Evolutionary conservation across 2,329 filamentous ascomycete species (phyloP).

Genomic region (Alternaria hordeiaustralica): DNA sequence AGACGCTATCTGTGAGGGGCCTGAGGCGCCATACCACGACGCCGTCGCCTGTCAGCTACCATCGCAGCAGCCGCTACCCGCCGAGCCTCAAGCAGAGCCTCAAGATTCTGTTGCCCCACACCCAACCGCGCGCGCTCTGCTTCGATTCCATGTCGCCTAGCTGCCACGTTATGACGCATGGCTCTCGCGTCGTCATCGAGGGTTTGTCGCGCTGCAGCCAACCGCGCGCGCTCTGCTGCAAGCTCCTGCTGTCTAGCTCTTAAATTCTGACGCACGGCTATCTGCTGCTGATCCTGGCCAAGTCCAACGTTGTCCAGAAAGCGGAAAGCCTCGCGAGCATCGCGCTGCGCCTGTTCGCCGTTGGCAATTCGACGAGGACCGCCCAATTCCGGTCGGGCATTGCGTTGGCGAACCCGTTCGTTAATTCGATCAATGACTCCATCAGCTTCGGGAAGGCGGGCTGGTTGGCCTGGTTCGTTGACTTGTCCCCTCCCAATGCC

Average conservation of each 20-base stretch:
- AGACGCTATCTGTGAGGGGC: neutral
- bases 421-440: neutral
- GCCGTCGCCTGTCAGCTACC: neutral
- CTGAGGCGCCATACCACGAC: neutral
- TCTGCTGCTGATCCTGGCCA: neutral
- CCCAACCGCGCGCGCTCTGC: neutral
- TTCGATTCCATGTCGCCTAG: neutral
- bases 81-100: neutral
- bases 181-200: neutral
- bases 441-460: neutral
- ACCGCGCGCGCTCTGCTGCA: neutral
- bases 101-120: neutral
- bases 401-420: neutral
- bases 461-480: neutral
- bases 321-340: neutral
- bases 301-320: neutral
- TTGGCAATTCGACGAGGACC: neutral
- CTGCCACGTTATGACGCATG: neutral
- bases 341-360: neutral
- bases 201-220: neutral
- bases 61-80: neutral
- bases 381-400: neutral
- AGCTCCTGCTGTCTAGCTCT: neutral
- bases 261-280: neutral
- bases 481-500: neutral